Evolutionary conservation across 306 rosid species (phyloP), one percentile per base, ranked within the genome.

Genomic region (Lotus japonicus): DNA sequence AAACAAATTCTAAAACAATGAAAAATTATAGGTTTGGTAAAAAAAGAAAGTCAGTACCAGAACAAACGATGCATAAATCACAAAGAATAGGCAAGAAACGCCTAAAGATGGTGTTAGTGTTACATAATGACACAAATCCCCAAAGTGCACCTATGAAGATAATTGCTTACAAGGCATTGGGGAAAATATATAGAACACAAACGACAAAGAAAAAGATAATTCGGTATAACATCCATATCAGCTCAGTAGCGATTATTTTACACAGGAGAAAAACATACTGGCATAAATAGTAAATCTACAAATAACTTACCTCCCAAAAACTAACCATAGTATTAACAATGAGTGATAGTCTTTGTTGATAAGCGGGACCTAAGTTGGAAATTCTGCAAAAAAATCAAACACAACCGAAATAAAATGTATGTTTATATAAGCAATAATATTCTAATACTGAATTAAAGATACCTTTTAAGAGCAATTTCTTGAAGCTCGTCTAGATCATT

Each of bases 281-380:
- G 53, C 19, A 57, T 64, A 19, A 51, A 69, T 36, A 26, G 41
- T 2, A 9, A 57, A 73, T 28, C 28, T 44, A 41, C 9, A 53
- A 2, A 77, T 17, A 66, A 66, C 73, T 55, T 90, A 90, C 97
- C 83, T 90, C 91, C 88, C 86, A 90, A 74, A 94, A 94, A 39
- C 58, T 58, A 58, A 90, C 68, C 90, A 94, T 83, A 45, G 92
- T 86, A 76, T 82, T 85, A 68, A 89, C 87, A 64, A 88, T 61
- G 67, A 64, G 67, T 13, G 82, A 31, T 44, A 79, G 73, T 31
- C 74, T 77, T 44, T 57, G 75, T 26, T 48, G 60, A 62, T 43
- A 53, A 49, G 45, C 5, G 9, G 73, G 18, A 33, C 13, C 56
- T 16, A 33, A 14, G 11, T 60, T 66, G 54, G 87, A 80, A 56